Evolutionary conservation across 2,329 filamentous ascomycete genomes (phyloP), one percentile per base, ranked within the genome.

Genomic region (Penicillium sp.): DNA sequence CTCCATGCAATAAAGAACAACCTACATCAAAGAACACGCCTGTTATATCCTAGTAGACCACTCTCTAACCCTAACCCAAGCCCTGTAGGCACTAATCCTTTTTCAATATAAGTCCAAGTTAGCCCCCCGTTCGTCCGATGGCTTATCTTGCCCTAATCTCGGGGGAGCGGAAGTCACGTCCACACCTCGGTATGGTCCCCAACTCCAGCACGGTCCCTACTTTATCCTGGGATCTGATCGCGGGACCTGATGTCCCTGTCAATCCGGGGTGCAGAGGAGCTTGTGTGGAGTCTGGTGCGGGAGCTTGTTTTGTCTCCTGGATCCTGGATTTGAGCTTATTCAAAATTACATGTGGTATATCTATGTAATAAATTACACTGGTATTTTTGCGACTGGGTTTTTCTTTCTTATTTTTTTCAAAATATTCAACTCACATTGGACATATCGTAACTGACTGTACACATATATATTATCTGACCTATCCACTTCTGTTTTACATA

Each of bases 191-290:
- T 53, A 45, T 49, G 27, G 41, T 36, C 15, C 55, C 57, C 49
- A 63, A 42, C 43, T 51, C 55, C 35, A 56, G 62, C 63, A 65
- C 63, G 60, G 65, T 59, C 65, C 65, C 36, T 59, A 62, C 44
- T 58, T 63, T 66, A 65, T 61, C 36, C 49, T 31, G 19, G 51
- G 53, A 57, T 53, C 43, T 38, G 54, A 63, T 63, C 58, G 13
- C 21, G 36, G 53, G 59, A 47, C 23, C 49, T 27, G 25, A 43
- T n/a, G 38, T 19, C 43, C 47, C 49, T 59, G 61, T 55, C 9
- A 60, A 66, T 67, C 65, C 45, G 65, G 65, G 63, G 63, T 64
- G 49, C 47, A 60, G 57, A 39, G 21, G 52, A 67, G 65, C 65
- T 67, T 55, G 53, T 59, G 64, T 67, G 64, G 65, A 62, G 64